Base-by-base conservation (phyloP, 768 basidiomycete genomes). In the Suillus americanus region DNA sequence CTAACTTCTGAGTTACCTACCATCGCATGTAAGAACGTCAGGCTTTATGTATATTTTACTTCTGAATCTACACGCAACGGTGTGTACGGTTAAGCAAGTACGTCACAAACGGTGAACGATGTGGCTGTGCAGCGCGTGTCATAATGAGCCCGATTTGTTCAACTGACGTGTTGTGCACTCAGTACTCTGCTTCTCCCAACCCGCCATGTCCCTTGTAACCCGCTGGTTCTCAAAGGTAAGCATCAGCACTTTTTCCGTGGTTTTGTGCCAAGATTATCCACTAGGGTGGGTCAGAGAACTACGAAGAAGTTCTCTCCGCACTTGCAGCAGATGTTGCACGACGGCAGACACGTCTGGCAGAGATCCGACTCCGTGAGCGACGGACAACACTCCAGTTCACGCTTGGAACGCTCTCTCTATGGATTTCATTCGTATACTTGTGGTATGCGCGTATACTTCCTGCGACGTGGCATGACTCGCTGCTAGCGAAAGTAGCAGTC, bases 281-380 rank as follows among this genome's bases (percentile, higher is more conserved):
- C 50, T 55, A 76, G 75, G 61, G 57, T 35, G 41, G 64, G 0
- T 61, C 73, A 20, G 90, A 92, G 69, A 89, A 95, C 79, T 93
- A 90, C 72, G 92, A 93, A 71, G 82, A 87, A 25, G 77, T 92
- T 64, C 85, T 95, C 35, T 83, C 89, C 28, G 75, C 79, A 53
- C 82, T 95, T 61, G 87, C 88, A 10, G 74, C 79, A 28, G 85
- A 90, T 71, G 89, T 95, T 63, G 84, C 87, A 71, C 87, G 89
- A 66, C 86, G 90, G 16, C 89, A 92, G 76, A 81, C 85, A 48
- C 83, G 85, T 64, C 85, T 95, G 18, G 86, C 89, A 1, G 94
- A 94, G 72, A 91, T 97, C 67, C 87, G 92, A n/a, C 78, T 92
- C 62, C 86, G 94, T 48, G 93, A 97, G 76, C 85, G 92, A 37